Percentiles rank a stretch among this genome's conserved stretches.
Conservation (phyloP, 179 eudicot species). For the Spinacia oleracea region DNA sequence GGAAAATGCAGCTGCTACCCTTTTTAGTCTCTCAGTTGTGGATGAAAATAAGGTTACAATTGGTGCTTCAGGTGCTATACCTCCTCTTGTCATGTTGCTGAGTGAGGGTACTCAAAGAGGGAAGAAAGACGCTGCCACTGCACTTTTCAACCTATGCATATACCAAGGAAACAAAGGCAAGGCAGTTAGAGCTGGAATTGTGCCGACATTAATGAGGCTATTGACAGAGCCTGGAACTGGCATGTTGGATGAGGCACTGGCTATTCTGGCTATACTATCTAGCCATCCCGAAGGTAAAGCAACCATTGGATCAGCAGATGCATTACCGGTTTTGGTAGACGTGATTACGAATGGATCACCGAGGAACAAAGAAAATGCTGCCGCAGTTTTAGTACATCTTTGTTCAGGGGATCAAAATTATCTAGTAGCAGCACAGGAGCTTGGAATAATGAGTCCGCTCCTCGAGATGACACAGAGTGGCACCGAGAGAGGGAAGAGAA, state of each 20-base stretch:
- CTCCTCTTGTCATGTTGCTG: conserved; percentile 79
- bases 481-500: conserved; percentile 86
- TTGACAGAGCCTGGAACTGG: conserved; percentile 73
- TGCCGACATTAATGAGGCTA: conserved; percentile 70
- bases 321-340: conserved; percentile 75
- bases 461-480: conserved; percentile 68
- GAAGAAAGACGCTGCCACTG: conserved; percentile 96
- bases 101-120: conserved; percentile 90
- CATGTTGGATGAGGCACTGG: conserved; percentile 92
- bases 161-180: conserved; percentile 97
- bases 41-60: conserved; percentile 89
- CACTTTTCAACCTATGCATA: conserved; percentile 86
- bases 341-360: conserved; percentile 80
- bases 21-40: conserved; percentile 86
- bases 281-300: conserved; percentile 88
- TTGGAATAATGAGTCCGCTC: conserved; percentile 58
- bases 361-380: conserved; percentile 90
- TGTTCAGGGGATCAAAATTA: conserved; percentile 66
- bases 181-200: conserved; percentile 87
- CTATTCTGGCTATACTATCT: conserved; percentile 80
- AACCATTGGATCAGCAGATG: conserved; percentile 74
- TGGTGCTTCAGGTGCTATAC: conserved; percentile 79
- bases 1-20: conserved; percentile 93
- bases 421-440: conserved; percentile 62
- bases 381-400: conserved; percentile 87